phyloP scores from a whole-genome alignment of 23 red algal species.

The Gracilaria caudata region DNA sequence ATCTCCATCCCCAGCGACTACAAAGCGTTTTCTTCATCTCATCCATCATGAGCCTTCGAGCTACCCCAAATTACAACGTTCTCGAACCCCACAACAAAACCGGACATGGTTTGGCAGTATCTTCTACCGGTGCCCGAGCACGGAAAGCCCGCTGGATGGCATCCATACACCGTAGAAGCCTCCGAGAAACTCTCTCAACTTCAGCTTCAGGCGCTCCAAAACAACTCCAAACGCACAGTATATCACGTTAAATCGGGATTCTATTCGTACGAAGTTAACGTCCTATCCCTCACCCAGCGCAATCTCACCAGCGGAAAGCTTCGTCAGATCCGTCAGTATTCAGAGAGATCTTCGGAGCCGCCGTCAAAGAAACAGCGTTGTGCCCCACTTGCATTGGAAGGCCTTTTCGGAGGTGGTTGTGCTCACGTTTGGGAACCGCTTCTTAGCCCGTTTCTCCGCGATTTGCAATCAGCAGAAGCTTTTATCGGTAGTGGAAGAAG shows the following conservation, averaged over 20 bases:
- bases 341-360: neutral
- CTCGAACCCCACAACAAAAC: neutral
- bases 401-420: conserved; percentile 10
- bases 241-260: conserved; percentile 6
- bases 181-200: neutral
- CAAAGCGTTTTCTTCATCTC: no score
- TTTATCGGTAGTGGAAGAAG: neutral
- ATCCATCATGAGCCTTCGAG: no score
- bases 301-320: conserved; percentile 11
- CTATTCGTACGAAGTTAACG: conserved; percentile 19
- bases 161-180: neutral
- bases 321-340: neutral
- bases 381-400: neutral
- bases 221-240: neutral
- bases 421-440: conserved; percentile 22
- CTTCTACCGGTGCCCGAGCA: neutral
- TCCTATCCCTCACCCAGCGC: neutral
- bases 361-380: neutral
- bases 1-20: no score
- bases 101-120: conserved; percentile 21
- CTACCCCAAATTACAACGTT: no score
- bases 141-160: conserved; percentile 23
- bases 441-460: neutral
- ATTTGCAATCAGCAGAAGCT: neutral
- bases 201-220: neutral